These are phyloP conservation scores for Fusarium foetens DNA, from an alignment of 2,329 filamentous ascomycete species.

Conservation along the genomic window DNA sequence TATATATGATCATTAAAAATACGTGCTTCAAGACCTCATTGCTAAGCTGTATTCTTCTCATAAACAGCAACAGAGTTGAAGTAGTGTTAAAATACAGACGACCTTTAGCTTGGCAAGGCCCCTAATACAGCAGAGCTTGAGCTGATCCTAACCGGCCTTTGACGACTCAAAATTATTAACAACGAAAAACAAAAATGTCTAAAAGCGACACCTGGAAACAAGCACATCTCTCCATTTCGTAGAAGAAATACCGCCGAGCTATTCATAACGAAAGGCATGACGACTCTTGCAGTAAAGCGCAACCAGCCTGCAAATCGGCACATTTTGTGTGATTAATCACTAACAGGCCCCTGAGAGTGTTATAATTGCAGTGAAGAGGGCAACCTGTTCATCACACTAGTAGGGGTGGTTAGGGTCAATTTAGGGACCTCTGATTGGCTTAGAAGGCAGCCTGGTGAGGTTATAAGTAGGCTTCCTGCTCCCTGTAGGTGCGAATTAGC, in stretches of 20 bases:
- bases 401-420: no score
- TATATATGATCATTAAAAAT: no score
- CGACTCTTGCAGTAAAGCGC: not conserved
- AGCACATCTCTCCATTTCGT: rapidly evolving
- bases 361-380: not conserved
- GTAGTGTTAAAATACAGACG: not conserved
- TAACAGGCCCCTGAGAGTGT: rapidly evolving
- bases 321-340: not conserved
- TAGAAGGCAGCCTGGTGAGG: no score
- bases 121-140: not conserved
- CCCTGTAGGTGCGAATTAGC: no score
- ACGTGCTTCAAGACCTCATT: no score
- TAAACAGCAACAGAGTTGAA: no score
- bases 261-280: not conserved
- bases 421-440: no score
- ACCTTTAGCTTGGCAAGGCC: no score
- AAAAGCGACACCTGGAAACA: rapidly evolving
- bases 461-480: no score
- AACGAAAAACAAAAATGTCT: not conserved
- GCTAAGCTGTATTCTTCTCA: not conserved
- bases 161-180: rapidly evolving
- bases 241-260: not conserved
- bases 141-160: not conserved
- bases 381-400: no score
- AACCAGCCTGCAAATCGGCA: not conserved